Evolutionary conservation across 768 basidiomycete genomes (phyloP), one percentile per base, ranked within the genome.

Genomic region (Tulasnella sp.): DNA sequence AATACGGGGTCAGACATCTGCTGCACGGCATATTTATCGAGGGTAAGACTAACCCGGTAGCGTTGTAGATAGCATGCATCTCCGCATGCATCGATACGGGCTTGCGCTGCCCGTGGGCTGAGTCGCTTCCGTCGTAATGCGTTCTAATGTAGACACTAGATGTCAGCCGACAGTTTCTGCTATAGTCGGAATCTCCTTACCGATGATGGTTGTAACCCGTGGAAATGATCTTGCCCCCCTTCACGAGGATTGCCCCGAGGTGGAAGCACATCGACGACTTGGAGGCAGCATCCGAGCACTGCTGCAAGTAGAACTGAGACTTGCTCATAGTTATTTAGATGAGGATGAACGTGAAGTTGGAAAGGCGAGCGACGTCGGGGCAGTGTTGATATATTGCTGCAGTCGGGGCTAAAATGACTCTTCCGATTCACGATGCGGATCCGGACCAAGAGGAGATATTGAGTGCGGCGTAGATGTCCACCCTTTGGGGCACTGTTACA

Each of bases 11-110:
- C 4, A 51, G 74, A 20, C 4, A 6, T 20, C 39, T 13, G 78
- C 26, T 26, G 15, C 23, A 2, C n/a, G 20, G 26, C 5, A 26
- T n/a, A n/a, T 26, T 18, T 18, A 51, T 16, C 5, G 39, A 18
- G 23, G 0, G 2, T 1, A n/a, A 75, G 40, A 75, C 46, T 16
- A 48, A 75, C 74, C 74, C 74, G 74, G 87, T 75, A 32, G 87
- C 81, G 80, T 83, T 89, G 83, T 87, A 88, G 78, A 89, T 90
- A 39, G 86, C 87, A 80, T 89, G 87, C 89, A 89, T 90, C 83
- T 89, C 88, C 3, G 89, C 88, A 80, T 90, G 88, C 88, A 90
- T 85, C 2, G 84, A 85, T 20, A 85, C 78, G 15, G 79, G 78
- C 26, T 84, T 83, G 51, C 75, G 48, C 75, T 76, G 75, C 85